Evolutionary conservation across 805 yeast species (phyloP).

Genomic region (Dipodascus geniculatus): DNA sequence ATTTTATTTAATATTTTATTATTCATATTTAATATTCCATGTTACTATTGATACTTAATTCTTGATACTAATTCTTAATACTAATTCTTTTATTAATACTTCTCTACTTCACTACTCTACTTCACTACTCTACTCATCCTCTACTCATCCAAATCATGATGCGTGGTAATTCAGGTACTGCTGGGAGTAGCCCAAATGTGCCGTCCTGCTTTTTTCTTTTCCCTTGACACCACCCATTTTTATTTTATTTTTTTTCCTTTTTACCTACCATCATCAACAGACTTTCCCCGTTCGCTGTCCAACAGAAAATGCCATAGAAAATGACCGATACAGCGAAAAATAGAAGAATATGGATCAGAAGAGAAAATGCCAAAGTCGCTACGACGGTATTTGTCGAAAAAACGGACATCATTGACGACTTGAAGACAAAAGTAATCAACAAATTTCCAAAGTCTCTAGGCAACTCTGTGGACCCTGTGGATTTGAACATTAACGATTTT

Average conservation of each 20-base stretch:
- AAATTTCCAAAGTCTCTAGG: conserved; percentile 63
- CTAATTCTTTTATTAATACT: no score
- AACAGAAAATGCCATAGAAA: background rate
- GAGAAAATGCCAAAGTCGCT: conserved; percentile 32
- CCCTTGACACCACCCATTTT: background rate
- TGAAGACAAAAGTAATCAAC: conserved; percentile 50
- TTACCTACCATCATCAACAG: background rate
- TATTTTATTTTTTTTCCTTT: background rate
- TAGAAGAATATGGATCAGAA: conserved; percentile 28
- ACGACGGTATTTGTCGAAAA: conserved; percentile 56
- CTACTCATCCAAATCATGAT: no score
- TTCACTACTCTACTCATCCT: no score
- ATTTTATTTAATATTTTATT: no score
- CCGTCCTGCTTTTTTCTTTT: background rate
- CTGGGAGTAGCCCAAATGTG: no score
- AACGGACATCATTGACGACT: conserved; percentile 67
- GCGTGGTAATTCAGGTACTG: conserved; percentile 4
- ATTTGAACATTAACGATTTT: conserved; percentile 26
- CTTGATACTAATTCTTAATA: no score
- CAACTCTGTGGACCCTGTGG: conserved; percentile 55
- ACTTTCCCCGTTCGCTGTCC: background rate
- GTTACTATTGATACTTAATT: no score
- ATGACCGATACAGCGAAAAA: background rate
- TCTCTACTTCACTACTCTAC: no score
- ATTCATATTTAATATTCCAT: no score